These are phyloP conservation scores for Curvularia sp. DNA, from an alignment of 2,329 filamentous ascomycete genomes.

Conservation along the genomic window DNA sequence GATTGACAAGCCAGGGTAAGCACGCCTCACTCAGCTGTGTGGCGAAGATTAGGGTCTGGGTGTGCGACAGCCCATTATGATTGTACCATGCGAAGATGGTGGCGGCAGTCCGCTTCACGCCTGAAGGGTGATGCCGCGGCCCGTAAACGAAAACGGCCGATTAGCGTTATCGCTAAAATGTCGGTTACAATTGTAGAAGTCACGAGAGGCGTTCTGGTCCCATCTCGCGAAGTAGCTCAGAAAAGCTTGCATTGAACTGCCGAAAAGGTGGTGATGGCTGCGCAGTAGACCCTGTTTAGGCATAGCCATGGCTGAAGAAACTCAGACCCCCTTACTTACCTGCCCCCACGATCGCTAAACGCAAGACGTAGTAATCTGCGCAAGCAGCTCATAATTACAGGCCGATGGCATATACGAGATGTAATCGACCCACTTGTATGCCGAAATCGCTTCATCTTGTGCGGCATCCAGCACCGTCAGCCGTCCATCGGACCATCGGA, in stretches of 20 bases:
- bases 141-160: constrained; percentile 5
- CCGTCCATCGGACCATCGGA: constrained; percentile 10
- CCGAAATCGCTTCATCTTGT: constrained; percentile 9
- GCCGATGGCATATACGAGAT: constrained; percentile 4
- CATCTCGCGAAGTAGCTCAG: neutral
- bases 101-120: constrained; percentile 13
- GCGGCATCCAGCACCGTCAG: constrained; percentile 7
- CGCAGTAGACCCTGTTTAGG: constrained; percentile 2
- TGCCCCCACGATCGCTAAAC: constrained; percentile 3
- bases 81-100: constrained; percentile 6
- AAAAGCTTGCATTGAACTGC: constrained; percentile 1
- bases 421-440: constrained; percentile 7
- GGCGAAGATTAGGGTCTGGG: constrained; percentile 11
- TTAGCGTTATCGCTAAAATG: constrained; percentile 2
- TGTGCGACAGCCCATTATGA: constrained; percentile 1
- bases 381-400: constrained; percentile 7
- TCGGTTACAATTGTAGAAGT: neutral
- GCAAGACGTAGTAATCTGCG: neutral
- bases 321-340: neutral
- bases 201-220: neutral
- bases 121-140: constrained; percentile 1
- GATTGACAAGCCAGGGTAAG: constrained; percentile 12
- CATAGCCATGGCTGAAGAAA: constrained; percentile 1
- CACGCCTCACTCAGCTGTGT: constrained; percentile 9
- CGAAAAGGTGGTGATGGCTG: constrained; percentile 6